Conservation (phyloP, 139 green algal genomes). For the Dunaliella primolecta region DNA sequence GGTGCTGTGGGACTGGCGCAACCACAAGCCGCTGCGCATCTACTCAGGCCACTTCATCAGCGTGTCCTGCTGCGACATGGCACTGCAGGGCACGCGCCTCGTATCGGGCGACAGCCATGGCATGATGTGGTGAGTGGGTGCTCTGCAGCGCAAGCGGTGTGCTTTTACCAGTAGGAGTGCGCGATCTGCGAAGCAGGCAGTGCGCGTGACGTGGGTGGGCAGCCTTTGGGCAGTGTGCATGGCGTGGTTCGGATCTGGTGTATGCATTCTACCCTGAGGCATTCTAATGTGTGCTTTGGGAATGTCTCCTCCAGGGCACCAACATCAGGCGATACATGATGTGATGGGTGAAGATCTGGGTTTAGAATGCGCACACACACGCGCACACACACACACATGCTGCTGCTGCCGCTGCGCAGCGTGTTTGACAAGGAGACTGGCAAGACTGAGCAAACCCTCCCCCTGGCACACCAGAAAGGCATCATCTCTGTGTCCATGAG, state of each 20-base stretch:
- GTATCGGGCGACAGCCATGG: slow-evolving; percentile 41
- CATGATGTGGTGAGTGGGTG: slow-evolving; percentile 2
- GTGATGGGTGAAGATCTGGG: no score
- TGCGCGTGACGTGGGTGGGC: no score
- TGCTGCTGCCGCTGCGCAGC: no score
- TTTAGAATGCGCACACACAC: slow-evolving; percentile 30
- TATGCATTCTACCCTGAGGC: no score
- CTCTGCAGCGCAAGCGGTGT: neutral
- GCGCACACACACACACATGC: neutral
- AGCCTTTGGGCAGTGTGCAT: no score
- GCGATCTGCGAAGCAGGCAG: no score
- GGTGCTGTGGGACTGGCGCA: slow-evolving; percentile 50
- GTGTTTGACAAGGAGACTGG: slow-evolving; percentile 50
- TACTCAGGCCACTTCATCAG: slow-evolving; percentile 53
- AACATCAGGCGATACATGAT: no score
- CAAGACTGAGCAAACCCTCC: slow-evolving; percentile 43
- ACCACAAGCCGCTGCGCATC: slow-evolving; percentile 29
- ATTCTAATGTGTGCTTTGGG: no score
- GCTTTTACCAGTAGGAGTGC: neutral
- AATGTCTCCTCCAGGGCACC: no score
- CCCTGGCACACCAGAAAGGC: slow-evolving; percentile 37
- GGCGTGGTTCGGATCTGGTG: no score
- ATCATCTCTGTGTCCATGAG: slow-evolving; percentile 38
- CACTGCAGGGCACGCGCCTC: slow-evolving; percentile 6
- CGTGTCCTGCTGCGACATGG: slow-evolving; percentile 40